phyloP scores from a whole-genome alignment of 106 monocot species.

The Apostasia shenzhenica region DNA sequence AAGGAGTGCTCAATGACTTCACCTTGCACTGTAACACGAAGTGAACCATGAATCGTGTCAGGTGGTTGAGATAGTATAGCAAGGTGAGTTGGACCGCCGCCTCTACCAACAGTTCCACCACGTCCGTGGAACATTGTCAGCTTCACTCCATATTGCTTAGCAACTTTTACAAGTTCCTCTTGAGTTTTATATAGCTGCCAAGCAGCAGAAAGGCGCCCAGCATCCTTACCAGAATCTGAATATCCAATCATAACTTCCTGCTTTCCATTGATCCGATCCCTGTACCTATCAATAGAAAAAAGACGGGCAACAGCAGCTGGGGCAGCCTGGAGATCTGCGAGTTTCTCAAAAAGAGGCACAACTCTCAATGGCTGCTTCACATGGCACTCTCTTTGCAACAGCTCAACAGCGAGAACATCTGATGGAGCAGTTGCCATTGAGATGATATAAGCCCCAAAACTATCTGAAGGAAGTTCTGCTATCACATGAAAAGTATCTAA shows the following conservation, averaged over 20 bases:
- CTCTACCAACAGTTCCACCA: slow-evolving; percentile 89
- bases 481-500: slow-evolving; percentile 73
- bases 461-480: slow-evolving; percentile 83
- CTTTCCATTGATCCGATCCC: slow-evolving; percentile 68
- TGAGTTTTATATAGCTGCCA: slow-evolving; percentile 93
- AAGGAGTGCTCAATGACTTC: slow-evolving; percentile 96
- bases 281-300: slow-evolving; percentile 88
- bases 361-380: slow-evolving; percentile 75
- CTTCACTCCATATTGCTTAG: slow-evolving; percentile 82
- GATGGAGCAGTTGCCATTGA: slow-evolving; percentile 92
- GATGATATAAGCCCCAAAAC: slow-evolving; percentile 93
- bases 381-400: slow-evolving; percentile 63
- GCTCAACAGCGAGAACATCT: slow-evolving; percentile 77
- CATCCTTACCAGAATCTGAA: slow-evolving; percentile 94
- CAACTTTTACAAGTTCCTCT: slow-evolving; percentile 76
- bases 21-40: slow-evolving; percentile 85
- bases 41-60: slow-evolving; percentile 77
- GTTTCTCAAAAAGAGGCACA: slow-evolving; percentile 87
- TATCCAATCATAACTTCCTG: slow-evolving; percentile 98
- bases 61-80: slow-evolving; percentile 87
- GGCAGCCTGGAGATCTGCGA: slow-evolving; percentile 81
- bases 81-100: slow-evolving; percentile 85
- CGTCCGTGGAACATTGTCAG: slow-evolving; percentile 97
- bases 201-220: slow-evolving; percentile 85
- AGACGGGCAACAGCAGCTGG: slow-evolving; percentile 77